A percentile compares a stretch with the other conserved stretches of the same genome.
These are phyloP conservation scores for Chlamydomonas eustigma DNA, from an alignment of 139 green algal genomes.

Conservation along the genomic window DNA sequence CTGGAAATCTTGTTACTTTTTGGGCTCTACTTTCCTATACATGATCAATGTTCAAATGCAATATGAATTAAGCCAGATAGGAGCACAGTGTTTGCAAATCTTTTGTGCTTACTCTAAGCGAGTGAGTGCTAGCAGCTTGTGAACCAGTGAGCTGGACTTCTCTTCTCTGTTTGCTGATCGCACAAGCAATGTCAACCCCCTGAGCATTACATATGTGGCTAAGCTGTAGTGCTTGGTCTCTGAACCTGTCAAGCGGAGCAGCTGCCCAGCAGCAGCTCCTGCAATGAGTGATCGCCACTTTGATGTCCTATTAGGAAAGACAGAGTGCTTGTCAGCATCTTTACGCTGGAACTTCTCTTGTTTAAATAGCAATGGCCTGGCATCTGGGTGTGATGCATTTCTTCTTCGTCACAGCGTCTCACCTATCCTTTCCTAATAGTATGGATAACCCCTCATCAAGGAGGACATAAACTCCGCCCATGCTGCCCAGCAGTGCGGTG, in stretches of 20 bases:
- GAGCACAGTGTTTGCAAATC: too few relatives aligned
- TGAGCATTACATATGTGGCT: conserved; percentile 84
- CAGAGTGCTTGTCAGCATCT: too few relatives aligned
- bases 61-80: too few relatives aligned
- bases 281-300: conserved; percentile 69
- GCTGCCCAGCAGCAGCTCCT: conserved; percentile 73
- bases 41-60: too few relatives aligned
- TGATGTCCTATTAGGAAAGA: conserved; percentile 54
- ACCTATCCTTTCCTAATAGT: conserved; percentile 60
- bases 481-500: conserved; percentile 62
- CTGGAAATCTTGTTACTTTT: too few relatives aligned
- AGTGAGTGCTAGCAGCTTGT: conserved; percentile 53
- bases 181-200: conserved; percentile 79
- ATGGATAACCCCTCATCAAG: conserved; percentile 73
- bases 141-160: conserved; percentile 22
- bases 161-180: conserved; percentile 76
- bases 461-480: conserved; percentile 60
- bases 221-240: conserved; percentile 71
- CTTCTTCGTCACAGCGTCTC: too few relatives aligned
- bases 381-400: too few relatives aligned
- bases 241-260: background rate
- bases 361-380: too few relatives aligned
- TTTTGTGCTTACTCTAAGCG: conserved; percentile 23
- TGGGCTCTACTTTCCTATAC: too few relatives aligned
- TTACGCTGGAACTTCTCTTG: too few relatives aligned